Percentiles rank a stretch among this genome's conserved stretches.
Evolutionary conservation across 371 early-diverging fungal genomes (phyloP).

Genomic region (Gilbertella persicaria): DNA sequence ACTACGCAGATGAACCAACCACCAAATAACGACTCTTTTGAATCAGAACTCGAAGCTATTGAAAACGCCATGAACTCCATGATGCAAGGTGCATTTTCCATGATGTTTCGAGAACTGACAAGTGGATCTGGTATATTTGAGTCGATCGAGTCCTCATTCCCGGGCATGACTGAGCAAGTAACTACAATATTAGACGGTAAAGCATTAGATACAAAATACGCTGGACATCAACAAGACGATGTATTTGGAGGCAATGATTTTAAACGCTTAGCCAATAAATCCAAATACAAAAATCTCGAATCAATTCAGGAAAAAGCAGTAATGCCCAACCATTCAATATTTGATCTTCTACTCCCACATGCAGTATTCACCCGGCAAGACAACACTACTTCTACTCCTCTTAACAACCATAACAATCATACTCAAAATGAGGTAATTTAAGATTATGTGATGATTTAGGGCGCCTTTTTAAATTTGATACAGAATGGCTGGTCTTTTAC

Average conservation of each 20-base stretch:
- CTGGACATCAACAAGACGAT: conserved; percentile 5
- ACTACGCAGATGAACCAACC: no score
- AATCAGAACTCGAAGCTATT: conserved; percentile 34
- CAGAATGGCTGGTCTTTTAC: conserved; percentile 29
- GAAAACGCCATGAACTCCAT: conserved; percentile 39
- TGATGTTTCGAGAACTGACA: conserved; percentile 27
- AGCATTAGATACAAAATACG: background rate
- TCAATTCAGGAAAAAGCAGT: no score
- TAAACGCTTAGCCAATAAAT: conserved; percentile 32
- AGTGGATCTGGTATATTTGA: conserved; percentile 21
- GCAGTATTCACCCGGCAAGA: no score
- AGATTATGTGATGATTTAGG: background rate
- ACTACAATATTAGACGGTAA: conserved; percentile 17
- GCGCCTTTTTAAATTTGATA: background rate
- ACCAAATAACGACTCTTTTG: conserved; percentile 13
- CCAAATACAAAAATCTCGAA: no score
- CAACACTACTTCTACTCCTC: no score
- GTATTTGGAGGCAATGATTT: conserved; percentile 43
- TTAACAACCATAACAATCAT: background rate
- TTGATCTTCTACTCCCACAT: background rate
- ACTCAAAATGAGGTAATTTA: background rate
- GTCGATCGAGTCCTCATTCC: background rate
- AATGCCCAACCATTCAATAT: background rate
- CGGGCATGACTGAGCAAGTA: background rate
- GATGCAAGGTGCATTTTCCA: conserved; percentile 36